A percentile compares a stretch with the other conserved stretches of the same genome.
phyloP scores from a whole-genome alignment of 805 yeast species.

The Saturnispora hagleri region DNA sequence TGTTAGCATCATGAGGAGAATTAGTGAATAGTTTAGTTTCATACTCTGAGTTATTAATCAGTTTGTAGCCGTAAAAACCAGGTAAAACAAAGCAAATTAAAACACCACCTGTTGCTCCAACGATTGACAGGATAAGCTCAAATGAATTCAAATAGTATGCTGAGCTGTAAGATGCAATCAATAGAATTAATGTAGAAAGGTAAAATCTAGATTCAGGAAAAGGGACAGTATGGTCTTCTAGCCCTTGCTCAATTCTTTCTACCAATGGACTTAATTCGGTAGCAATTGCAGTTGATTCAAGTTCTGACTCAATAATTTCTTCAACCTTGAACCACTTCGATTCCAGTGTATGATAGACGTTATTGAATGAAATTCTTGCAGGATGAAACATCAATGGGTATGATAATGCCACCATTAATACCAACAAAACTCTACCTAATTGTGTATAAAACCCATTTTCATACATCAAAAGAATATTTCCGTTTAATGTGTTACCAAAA shows the following conservation, averaged over 20 bases:
- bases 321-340: background rate
- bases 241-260: background rate
- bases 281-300: background rate
- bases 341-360: conserved; percentile 32
- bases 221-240: conserved; percentile 36
- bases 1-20: conserved; percentile 19
- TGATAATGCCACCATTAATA: conserved; percentile 64
- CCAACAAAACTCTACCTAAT: conserved; percentile 52
- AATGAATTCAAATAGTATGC: conserved; percentile 56
- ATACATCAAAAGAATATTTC: conserved; percentile 65
- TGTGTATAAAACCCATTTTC: conserved; percentile 40
- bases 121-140: conserved; percentile 60
- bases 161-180: conserved; percentile 40
- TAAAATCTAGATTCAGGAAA: conserved; percentile 38
- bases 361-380: conserved; percentile 63
- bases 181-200: conserved; percentile 38
- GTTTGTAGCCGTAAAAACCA: conserved; percentile 62
- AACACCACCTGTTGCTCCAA: conserved; percentile 80
- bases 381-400: conserved; percentile 80
- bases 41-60: conserved; percentile 26
- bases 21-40: conserved; percentile 11
- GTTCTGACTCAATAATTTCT: background rate
- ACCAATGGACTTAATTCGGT: conserved; percentile 12
- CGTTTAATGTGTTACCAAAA: conserved; percentile 56
- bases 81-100: conserved; percentile 71